Conservation (phyloP, 176 grass and related monocot genomes). For the Hsuehochloa calcarea region DNA sequence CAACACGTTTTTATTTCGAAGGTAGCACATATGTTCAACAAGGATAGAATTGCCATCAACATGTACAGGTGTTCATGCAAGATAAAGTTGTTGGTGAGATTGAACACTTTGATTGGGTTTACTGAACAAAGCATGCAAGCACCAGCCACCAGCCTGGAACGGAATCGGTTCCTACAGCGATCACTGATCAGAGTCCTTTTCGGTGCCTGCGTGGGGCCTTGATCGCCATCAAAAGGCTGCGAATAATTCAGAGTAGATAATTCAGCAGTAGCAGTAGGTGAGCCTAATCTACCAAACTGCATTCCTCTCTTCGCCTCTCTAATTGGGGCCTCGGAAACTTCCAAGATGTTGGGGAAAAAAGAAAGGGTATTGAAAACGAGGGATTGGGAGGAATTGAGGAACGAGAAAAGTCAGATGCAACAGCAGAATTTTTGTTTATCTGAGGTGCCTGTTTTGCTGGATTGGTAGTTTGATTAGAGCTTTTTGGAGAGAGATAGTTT, state of each 20-base stretch:
- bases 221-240: slow-evolving; percentile 24
- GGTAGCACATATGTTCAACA: too few relatives aligned
- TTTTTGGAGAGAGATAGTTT: neutral
- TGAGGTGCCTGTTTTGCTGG: neutral
- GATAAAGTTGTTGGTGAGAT: neutral
- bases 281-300: slow-evolving; percentile 43
- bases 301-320: neutral
- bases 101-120: neutral
- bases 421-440: neutral
- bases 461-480: neutral
- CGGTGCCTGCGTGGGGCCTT: neutral
- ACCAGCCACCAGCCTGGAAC: slow-evolving; percentile 20
- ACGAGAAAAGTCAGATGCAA: neutral
- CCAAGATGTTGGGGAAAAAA: slow-evolving; percentile 14
- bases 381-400: neutral
- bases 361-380: too few relatives aligned
- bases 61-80: neutral
- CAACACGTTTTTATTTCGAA: too few relatives aligned
- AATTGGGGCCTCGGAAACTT: slow-evolving; percentile 15
- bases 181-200: neutral
- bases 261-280: slow-evolving; percentile 32
- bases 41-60: too few relatives aligned
- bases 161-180: neutral
- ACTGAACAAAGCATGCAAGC: neutral
- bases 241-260: slow-evolving; percentile 23